These are phyloP conservation scores for Inga leiocalycina DNA, from an alignment of 306 rosid genomes.

Conservation along the genomic window DNA sequence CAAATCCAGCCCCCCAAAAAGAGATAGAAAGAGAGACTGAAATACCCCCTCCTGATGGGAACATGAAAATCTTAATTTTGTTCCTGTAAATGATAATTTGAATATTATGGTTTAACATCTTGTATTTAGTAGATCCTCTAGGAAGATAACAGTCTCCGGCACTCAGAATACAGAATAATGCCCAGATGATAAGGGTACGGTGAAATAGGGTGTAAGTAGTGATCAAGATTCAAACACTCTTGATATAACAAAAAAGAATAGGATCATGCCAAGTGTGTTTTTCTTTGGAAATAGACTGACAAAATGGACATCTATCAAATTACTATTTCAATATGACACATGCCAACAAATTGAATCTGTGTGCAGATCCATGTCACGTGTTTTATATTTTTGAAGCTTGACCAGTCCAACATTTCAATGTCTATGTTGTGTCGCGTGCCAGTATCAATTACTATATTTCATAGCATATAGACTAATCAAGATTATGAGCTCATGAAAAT, in stretches of 20 bases:
- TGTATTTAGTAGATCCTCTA: neutral
- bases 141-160: neutral
- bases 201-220: neutral
- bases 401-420: neutral
- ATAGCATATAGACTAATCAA: neutral
- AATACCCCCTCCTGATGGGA: neutral
- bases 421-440: neutral
- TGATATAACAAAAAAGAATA: neutral
- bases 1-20: neutral
- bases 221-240: neutral
- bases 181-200: neutral
- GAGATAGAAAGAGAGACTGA: neutral
- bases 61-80: neutral
- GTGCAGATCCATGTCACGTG: neutral
- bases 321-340: neutral
- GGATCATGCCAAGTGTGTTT: neutral
- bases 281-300: neutral
- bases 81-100: neutral
- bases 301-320: neutral
- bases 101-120: neutral
- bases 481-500: neutral
- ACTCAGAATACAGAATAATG: neutral
- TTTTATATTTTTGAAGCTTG: neutral
- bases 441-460: neutral
- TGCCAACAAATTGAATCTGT: neutral